Evolutionary conservation across 345 rosid genomes (phyloP), one percentile per base, ranked within the genome.

Genomic region (Iberis pinnata): DNA sequence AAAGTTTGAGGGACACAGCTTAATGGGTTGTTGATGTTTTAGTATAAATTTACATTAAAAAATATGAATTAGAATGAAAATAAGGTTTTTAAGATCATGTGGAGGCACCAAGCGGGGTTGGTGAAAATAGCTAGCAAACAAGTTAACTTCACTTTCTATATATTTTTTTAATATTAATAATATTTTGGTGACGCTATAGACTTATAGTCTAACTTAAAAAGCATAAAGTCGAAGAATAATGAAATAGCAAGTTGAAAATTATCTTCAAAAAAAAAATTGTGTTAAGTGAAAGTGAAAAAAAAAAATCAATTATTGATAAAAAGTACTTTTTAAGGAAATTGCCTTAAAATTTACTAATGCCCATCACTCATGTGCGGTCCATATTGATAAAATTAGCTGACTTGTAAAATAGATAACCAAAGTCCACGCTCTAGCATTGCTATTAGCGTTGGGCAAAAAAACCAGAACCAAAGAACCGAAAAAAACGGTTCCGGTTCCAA

Each of bases 11-110:
- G n/a, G n/a, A n/a, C n/a, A n/a, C n/a, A n/a, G n/a, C n/a, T n/a
- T n/a, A n/a, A n/a, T n/a, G 70, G 60, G 54, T 65, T 37, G 70
- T 36, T 65, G 42, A n/a, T n/a, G 26, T 58, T 27, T 39, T n/a
- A n/a, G n/a, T n/a, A n/a, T n/a, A n/a, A n/a, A n/a, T n/a, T n/a
- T n/a, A n/a, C n/a, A n/a, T n/a, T n/a, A n/a, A n/a, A n/a, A n/a
- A n/a, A n/a, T n/a, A n/a, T n/a, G n/a, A n/a, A n/a, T 35, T 36
- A 49, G 25, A 39, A 4, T 42, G 52, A 57, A 42, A 17, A 18
- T 35, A 22, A 49, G 18, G 38, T 43, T n/a, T n/a, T 42, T 43
- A 35, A 13, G 59, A 25, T 29, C 43, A 42, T 57, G 53, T 25
- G 49, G 12, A 25, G 39, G 9, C 6, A 13, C 18, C 24, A 18